These are phyloP conservation scores for Arthrobotrys conoides DNA, from an alignment of 2,329 filamentous ascomycete species.

Conservation along the genomic window DNA sequence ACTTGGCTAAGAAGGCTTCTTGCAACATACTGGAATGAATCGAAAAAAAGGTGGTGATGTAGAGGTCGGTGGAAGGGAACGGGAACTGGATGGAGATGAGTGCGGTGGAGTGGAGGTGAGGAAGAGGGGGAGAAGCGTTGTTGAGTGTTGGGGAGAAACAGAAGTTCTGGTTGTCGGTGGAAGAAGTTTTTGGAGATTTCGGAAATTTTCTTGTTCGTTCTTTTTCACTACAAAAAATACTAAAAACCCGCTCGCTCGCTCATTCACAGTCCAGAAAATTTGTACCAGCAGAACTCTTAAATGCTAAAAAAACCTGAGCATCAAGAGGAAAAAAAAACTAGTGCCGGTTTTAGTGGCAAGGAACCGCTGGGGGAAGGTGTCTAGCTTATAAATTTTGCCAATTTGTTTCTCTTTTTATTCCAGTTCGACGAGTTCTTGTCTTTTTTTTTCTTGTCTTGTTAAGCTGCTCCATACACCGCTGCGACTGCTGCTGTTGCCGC, in stretches of 20 bases:
- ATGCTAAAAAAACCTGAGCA: neutral
- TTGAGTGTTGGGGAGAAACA: slow-evolving; percentile 52
- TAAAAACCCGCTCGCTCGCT: slow-evolving; percentile 9
- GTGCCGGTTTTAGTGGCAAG: slow-evolving; percentile 51
- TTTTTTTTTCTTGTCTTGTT: neutral
- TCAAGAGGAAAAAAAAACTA: slow-evolving; percentile 8
- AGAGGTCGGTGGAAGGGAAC: slow-evolving; percentile 48
- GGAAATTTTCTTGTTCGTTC: slow-evolving; percentile 65
- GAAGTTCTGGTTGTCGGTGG: slow-evolving; percentile 42
- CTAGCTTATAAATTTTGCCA: slow-evolving; percentile 33
- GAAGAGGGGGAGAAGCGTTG: slow-evolving; percentile 35
- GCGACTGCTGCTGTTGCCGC: too few species aligned
- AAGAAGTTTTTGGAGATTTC: slow-evolving; percentile 62
- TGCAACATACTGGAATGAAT: slow-evolving; percentile 19
- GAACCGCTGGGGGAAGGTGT: slow-evolving; percentile 37
- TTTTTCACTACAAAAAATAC: slow-evolving; percentile 5
- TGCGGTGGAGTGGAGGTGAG: slow-evolving; percentile 22
- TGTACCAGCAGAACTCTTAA: slow-evolving; percentile 3
- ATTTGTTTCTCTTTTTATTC: neutral
- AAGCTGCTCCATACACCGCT: too few species aligned
- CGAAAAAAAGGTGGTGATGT: slow-evolving; percentile 10
- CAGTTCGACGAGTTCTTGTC: slow-evolving; percentile 28
- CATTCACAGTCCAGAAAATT: slow-evolving; percentile 4
- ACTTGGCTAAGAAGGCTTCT: neutral
- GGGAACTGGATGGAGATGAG: slow-evolving; percentile 25